Evolutionary conservation across 192 early-diverging fungal species (phyloP).

Genomic region (Backusella macrospora): DNA sequence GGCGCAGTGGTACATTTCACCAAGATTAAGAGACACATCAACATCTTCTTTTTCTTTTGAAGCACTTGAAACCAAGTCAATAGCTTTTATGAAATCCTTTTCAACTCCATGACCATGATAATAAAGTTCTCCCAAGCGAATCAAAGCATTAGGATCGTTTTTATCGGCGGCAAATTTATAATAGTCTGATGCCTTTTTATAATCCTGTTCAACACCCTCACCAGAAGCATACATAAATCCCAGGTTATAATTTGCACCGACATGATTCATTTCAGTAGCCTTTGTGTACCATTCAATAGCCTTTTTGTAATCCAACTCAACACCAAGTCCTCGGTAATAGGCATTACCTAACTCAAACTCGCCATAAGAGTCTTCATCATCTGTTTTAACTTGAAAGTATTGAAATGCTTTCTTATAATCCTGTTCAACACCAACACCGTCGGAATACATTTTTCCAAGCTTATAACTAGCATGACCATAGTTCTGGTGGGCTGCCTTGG

Average conservation of each 20-base stretch:
- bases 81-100: neutral
- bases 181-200: neutral
- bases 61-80: neutral
- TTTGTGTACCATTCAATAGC: neutral
- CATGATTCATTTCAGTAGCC: neutral
- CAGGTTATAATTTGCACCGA: neutral
- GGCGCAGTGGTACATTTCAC: constrained; percentile 1
- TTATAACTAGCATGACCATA: neutral
- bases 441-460: neutral
- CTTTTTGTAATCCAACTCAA: neutral
- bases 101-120: neutral
- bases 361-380: neutral
- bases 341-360: neutral
- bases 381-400: neutral
- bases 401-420: neutral
- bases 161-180: neutral
- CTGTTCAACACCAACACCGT: neutral
- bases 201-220: neutral
- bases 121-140: neutral
- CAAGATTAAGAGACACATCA: neutral
- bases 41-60: neutral
- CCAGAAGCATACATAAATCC: neutral
- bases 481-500: neutral
- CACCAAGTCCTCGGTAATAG: neutral
- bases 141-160: neutral